Evolutionary conservation across 2,329 filamentous ascomycete species (phyloP), one percentile per base, ranked within the genome.

Genomic region (Colletotrichum abscissum): DNA sequence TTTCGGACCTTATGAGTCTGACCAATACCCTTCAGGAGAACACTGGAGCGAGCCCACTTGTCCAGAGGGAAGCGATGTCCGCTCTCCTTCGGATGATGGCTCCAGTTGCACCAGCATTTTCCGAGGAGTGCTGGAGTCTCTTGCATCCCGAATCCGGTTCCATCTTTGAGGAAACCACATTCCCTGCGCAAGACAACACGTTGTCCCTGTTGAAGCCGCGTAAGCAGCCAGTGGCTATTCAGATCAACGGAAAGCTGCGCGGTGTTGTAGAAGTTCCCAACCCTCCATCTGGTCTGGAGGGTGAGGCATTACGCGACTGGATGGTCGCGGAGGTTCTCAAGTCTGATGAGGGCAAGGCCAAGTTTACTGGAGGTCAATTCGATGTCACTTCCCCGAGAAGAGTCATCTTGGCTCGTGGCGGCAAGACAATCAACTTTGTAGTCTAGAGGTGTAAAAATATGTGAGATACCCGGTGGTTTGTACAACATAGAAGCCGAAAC

Each of bases 1-100:
- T 97, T 22, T 97, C 94, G 1, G 93, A 96, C 78, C 86, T 98
- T 16, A 98, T 95, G 88, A 91, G 89, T 55, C 86, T 97, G 19
- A 95, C 94, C 4, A 97, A 97, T 80, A 82, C 86, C 1, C 83
- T 95, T 16, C 81, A 87, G 38, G 87, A 87, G 4, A 83, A 86
- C 16, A 73, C 82, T 2, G 82, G 82, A 3, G 84, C 84, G 6
- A 84, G 86, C 49, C 77, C 79, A 4, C 63, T 82, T 5, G 78
- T 93, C 76, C 84, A 83, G 79, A 82, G 85, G 56, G 82, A 87
- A 28, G 87, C 91, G 0, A 81, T 86, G 1, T 86, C 86, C 1
- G 84, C 86, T 4, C 87, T 97, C 9, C 80, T 96, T 54, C 90
- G 90, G 63, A 90, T 97, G 84, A 86, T 95, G 77, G 93, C 94